Conservation (phyloP, 371 early-diverging fungal genomes). For the Synchytrium microbalum region DNA sequence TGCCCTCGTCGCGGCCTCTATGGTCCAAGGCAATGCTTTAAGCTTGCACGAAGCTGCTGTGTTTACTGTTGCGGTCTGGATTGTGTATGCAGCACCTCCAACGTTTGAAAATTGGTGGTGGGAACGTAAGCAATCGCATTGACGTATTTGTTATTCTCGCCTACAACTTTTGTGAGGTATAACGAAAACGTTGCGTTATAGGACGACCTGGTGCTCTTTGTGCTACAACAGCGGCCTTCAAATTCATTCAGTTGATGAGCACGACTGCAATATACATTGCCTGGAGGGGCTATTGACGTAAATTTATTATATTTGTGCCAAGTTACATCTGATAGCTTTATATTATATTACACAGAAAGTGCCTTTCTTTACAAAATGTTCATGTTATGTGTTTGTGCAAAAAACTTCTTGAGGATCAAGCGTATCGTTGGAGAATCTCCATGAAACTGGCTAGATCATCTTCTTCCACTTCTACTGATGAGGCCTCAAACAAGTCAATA, state of each 20-base stretch:
- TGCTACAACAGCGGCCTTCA: background rate
- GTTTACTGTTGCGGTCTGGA: background rate
- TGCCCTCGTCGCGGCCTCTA: background rate
- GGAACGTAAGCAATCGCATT: background rate
- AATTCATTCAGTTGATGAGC: background rate
- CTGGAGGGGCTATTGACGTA: background rate
- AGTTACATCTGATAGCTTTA: no score
- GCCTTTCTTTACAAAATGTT: no score
- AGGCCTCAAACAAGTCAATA: conserved; percentile 63
- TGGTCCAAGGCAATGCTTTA: background rate
- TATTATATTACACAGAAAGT: no score
- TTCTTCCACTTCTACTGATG: conserved; percentile 50
- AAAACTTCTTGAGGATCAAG: background rate
- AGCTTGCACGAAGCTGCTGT: background rate
- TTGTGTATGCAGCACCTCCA: background rate
- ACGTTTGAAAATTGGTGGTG: background rate
- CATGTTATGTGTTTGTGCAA: no score
- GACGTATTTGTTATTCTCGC: background rate
- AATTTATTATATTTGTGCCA: no score
- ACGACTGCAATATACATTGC: background rate
- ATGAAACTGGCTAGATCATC: conserved; percentile 50
- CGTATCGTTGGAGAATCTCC: background rate
- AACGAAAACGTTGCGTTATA: no score
- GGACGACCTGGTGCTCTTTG: background rate
- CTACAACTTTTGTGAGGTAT: no score